Base-by-base conservation (phyloP, 805 yeast genomes). In the Kazachstania kunashirensis region DNA sequence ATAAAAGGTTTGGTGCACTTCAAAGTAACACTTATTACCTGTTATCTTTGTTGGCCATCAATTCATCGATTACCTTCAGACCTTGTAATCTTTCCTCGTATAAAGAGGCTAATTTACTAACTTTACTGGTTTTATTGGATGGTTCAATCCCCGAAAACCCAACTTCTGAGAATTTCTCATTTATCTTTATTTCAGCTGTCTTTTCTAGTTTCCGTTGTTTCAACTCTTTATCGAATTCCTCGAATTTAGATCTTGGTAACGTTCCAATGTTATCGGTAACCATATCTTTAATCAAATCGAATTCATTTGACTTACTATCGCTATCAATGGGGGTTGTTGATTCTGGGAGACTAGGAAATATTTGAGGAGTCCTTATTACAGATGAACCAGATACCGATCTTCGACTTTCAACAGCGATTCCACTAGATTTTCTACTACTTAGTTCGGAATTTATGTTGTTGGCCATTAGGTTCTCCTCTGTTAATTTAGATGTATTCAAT, bases 71-170 rank as follows among this genome's bases (percentile, higher is more conserved):
- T 2, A 57, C 57, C 34, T 59, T 52, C n/a, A 63, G 42, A 12
- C 68, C 68, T 42, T 51, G 59, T 5, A 65, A 37, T 44, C 79
- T 61, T 49, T 78, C 83, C 49, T 79, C 86, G 45, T 73, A 79
- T 27, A 78, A 55, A 40, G 67, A 70, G 2, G 84, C 80, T 40
- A 79, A 59, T 48, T 72, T 77, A 10, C 76, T 72, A 1, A 79
- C 84, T 49, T 72, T 77, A 10, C 76, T 72, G 1, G 77, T 82
- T 54, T 73, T 74, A 36, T 71, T 64, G 10, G 75, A 77, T 13
- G 77, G 52, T 10, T 71, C 63, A 6, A 73, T 73, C 5, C 55
- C 56, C 3, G 62, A 48, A 35, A 63, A 57, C 5, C 66, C 62
- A 29, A 58, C 55, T 10, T 52, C 47, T 1, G 66, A 56, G 21